A percentile compares a stretch with the other conserved stretches of the same genome.
phyloP scores from a whole-genome alignment of 257 asterid species.

The Nicotiana noctiflora region DNA sequence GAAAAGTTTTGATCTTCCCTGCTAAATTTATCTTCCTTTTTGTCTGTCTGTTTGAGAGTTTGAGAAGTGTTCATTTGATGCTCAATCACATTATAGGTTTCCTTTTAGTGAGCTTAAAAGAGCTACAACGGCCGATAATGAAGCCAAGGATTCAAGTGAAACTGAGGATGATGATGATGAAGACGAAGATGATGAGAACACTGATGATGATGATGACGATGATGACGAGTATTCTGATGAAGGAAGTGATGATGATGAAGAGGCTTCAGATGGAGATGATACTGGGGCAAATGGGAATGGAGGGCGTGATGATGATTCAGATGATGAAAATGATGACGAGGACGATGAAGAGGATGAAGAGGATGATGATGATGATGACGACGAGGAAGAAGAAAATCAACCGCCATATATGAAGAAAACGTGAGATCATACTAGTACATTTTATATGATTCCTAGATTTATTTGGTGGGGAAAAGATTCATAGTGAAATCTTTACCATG shows the following conservation, averaged over 20 bases:
- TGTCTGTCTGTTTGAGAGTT: neutral
- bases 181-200: neutral
- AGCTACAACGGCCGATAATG: neutral
- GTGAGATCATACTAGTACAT: slow-evolving; percentile 2
- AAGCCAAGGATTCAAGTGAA: slow-evolving; percentile 17
- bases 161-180: slow-evolving; percentile 10
- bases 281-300: slow-evolving; percentile 11
- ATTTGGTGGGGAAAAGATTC: neutral
- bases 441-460: neutral
- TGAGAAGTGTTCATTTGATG: neutral
- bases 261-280: slow-evolving; percentile 10
- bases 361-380: slow-evolving; percentile 4
- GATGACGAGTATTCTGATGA: slow-evolving; percentile 8
- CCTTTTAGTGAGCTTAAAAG: slow-evolving; percentile 10
- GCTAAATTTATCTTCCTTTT: neutral
- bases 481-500: too few relatives aligned
- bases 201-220: neutral
- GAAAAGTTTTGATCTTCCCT: neutral
- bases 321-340: neutral
- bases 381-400: slow-evolving; percentile 7
- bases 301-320: slow-evolving; percentile 9
- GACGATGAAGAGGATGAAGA: slow-evolving; percentile 1
- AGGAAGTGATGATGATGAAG: slow-evolving; percentile 14
- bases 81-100: slow-evolving; percentile 11
- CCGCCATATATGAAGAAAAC: slow-evolving; percentile 15